Base-by-base conservation (phyloP, 73 alveolate species). In the Paramecium caudatum region DNA sequence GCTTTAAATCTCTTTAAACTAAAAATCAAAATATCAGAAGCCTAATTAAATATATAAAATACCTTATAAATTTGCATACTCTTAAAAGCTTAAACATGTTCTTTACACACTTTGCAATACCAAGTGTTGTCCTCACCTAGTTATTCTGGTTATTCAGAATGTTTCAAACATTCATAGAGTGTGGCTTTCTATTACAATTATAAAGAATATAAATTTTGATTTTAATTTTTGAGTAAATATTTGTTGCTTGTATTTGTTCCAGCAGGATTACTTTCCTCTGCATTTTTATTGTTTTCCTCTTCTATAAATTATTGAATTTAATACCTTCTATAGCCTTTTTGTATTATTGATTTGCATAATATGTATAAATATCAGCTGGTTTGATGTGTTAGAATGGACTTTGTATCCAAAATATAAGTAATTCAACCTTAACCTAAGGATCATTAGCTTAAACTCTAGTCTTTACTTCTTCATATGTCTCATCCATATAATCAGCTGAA, bases 61-160 rank as follows among this genome's bases (percentile, higher is more conserved):
- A 74, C 88, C 46, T 74, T 74, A 17, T 74, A 74, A 2, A 74
- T 74, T 19, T 74, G 21, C 88, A 74, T 74, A 45, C 88, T 74
- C 94, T 97, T 97, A 61, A 80, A 92, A 4, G 98, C 97, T 36
- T 95, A 91, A 30, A 94, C 94, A 62, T 94, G 95, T 65, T 97
- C 95, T 82, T 97, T 92, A 81, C 99, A 97, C 45, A 83, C 85
- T 9, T 68, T 83, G 80, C 99, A 97, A 90, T 84, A 97, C 99
- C 99, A 97, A 61, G 92, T 90, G 94, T 97, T 96, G 4, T 91
- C 95, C 21, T 93, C 96, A 32, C 94, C 97, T 27, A 94, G 90
- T 50, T 91, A 48, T 74, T 97, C 98, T 68, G 95, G 98, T 34
- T 63, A 55, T 27, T 90, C 91, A 6, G 61, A 46, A 9, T 85